Conservation (phyloP, 768 basidiomycete species). For the Lyophyllum shimeji region DNA sequence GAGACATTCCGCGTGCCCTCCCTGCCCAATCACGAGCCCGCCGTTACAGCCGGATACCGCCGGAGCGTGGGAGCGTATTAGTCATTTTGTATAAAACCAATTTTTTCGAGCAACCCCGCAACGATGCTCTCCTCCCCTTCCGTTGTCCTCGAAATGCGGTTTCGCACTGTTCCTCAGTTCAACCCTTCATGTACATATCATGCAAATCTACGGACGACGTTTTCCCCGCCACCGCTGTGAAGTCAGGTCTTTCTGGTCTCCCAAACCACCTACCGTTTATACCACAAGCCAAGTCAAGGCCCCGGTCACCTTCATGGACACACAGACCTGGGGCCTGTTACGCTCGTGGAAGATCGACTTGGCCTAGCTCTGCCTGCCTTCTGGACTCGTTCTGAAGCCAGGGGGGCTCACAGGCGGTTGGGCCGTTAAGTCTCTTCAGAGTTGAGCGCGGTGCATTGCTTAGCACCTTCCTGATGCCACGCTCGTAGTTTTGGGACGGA, state of each 20-base stretch:
- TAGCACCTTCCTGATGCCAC: constrained; percentile 24
- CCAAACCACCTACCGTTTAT: not conserved
- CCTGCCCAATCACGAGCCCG: constrained; percentile 16
- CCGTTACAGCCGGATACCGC: constrained; percentile 11
- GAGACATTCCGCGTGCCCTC: constrained; percentile 7
- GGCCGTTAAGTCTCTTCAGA: constrained; percentile 54
- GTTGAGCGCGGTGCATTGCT: constrained; percentile 48
- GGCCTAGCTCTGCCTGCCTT: constrained; percentile 40
- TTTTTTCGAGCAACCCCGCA: not conserved
- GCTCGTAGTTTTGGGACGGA: constrained; percentile 72
- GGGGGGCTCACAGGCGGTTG: constrained; percentile 42
- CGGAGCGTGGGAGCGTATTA: constrained; percentile 15
- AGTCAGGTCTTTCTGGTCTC: not conserved
- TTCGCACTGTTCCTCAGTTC: not conserved
- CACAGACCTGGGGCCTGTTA: constrained; percentile 62
- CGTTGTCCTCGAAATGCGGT: not conserved
- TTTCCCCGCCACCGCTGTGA: not conserved
- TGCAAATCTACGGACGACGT: not conserved
- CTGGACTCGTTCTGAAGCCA: constrained; percentile 55
- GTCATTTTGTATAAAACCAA: constrained; percentile 9
- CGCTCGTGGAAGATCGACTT: constrained; percentile 65
- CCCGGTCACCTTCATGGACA: constrained; percentile 34
- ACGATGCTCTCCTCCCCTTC: not conserved
- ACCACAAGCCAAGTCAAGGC: constrained; percentile 71
- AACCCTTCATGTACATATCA: not conserved